Percentiles rank a stretch among this genome's conserved stretches.
Evolutionary conservation across 1,284 basidiomycete genomes (phyloP).

Genomic region (Pulveroboletus ridleyi): DNA sequence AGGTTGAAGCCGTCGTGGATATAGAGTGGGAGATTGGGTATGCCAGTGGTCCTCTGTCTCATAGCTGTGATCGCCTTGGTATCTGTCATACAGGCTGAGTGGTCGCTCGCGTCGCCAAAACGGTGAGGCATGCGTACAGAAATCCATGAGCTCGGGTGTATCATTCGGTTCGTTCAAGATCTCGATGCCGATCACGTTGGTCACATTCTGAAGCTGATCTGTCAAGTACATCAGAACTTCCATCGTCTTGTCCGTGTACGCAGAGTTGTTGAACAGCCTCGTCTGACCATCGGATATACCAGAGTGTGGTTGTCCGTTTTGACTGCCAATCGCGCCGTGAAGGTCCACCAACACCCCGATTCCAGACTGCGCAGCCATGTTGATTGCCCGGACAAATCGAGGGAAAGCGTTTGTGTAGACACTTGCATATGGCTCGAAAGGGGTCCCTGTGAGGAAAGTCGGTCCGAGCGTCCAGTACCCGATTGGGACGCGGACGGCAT

Average conservation of each 20-base stretch:
- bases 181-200: slow-evolving; percentile 81
- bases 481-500: slow-evolving; percentile 75
- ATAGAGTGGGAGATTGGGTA: slow-evolving; percentile 64
- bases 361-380: slow-evolving; percentile 61
- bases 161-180: slow-evolving; percentile 78
- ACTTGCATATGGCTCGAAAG: slow-evolving; percentile 59
- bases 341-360: slow-evolving; percentile 32
- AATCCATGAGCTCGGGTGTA: slow-evolving; percentile 50
- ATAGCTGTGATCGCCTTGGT: slow-evolving; percentile 31
- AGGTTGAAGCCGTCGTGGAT: slow-evolving; percentile 80
- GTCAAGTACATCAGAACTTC: slow-evolving; percentile 63
- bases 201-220: slow-evolving; percentile 61
- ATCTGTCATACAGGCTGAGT: slow-evolving; percentile 16
- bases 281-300: slow-evolving; percentile 71
- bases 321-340: slow-evolving; percentile 67
- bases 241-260: slow-evolving; percentile 66
- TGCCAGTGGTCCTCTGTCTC: slow-evolving; percentile 34
- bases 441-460: slow-evolving; percentile 50
- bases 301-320: slow-evolving; percentile 63
- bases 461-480: slow-evolving; percentile 70
- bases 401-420: slow-evolving; percentile 74
- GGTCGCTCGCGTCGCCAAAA: not conserved
- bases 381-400: slow-evolving; percentile 66
- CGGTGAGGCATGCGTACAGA: slow-evolving; percentile 48
- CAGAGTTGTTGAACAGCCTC: slow-evolving; percentile 57